phyloP scores from a whole-genome alignment of 768 basidiomycete species.

The Serendipita vermifera region DNA sequence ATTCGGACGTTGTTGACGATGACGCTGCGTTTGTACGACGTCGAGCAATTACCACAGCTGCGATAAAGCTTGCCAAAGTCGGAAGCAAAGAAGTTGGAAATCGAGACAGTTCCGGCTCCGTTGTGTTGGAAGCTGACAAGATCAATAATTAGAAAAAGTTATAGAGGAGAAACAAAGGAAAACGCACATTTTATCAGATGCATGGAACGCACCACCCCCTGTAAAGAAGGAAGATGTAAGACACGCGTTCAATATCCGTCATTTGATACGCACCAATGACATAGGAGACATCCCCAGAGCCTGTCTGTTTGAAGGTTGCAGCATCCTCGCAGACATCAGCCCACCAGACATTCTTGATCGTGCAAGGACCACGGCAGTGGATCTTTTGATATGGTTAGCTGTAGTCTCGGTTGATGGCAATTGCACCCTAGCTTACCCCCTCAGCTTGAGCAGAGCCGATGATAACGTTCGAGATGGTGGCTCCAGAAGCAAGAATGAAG shows the following conservation, averaged over 20 bases:
- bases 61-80: conserved; percentile 7
- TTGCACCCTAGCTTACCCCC: conserved; percentile 18
- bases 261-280: neutral
- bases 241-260: neutral
- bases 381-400: conserved; percentile 9
- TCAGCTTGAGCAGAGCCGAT: conserved; percentile 33
- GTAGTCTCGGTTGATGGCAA: neutral
- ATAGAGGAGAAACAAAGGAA: too few relatives aligned
- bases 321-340: conserved; percentile 29
- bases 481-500: conserved; percentile 31
- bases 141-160: too few relatives aligned
- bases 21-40: conserved; percentile 1
- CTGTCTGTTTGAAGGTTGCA: conserved; percentile 30
- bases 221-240: neutral
- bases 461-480: conserved; percentile 29
- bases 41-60: neutral
- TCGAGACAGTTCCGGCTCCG: conserved; percentile 7
- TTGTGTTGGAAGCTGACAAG: neutral
- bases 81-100: conserved; percentile 1
- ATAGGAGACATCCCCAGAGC: neutral
- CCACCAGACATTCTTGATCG: conserved; percentile 14
- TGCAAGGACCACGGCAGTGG: conserved; percentile 24
- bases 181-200: too few relatives aligned
- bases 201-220: conserved; percentile 6
- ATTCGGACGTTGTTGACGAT: conserved; percentile 9